Evolutionary conservation across 2,329 filamentous ascomycete genomes (phyloP), one percentile per base, ranked within the genome.

Genomic region (Calonectria pseudoturangicola): DNA sequence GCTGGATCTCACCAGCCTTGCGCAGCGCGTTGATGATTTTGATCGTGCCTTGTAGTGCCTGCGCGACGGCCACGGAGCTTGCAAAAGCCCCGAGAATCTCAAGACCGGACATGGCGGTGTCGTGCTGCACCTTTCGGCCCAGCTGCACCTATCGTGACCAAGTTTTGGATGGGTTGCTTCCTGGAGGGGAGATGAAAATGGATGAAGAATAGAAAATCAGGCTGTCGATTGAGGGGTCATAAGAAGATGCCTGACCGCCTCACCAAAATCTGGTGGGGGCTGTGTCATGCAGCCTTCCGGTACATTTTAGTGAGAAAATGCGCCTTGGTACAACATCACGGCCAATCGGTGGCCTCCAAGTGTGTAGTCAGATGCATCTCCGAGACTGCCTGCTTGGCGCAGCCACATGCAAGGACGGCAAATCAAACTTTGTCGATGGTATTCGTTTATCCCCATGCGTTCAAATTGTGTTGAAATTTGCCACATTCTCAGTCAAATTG

Each of bases 1-100:
- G 27, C 60, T 48, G 60, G 43, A 64, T 64, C 43, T 64, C 60
- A 9, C 60, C 27, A n/a, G 48, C n/a, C 8, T 33, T 15, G 25
- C 60, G 60, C 18, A 64, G 18, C n/a, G 36, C 25, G 41, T 48
- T 47, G 41, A 48, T 25, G 5, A 30, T 16, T 25, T 36, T 36
- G 27, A 64, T 13, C 3, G 43, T 47, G 8, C 41, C 60, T 28
- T 39, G 28, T 3, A 51, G 30, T 15, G 28, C 28, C 28, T 65
- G 45, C 28, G 33, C 28, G n/a, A 65, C 30, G 13, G 62, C 62
- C 13, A 65, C 13, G 3, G 62, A 41, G 21, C 43, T 51, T 21
- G 43, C 62, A 16, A 65, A 39, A 9, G 43, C 62, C 21, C 45
- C 62, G 2, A 65, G 18, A 27, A 65, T 51, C 30, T 65, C 45